Evolutionary conservation across 208 protist species (phyloP).

Genomic region (Crithidia brevicula): DNA sequence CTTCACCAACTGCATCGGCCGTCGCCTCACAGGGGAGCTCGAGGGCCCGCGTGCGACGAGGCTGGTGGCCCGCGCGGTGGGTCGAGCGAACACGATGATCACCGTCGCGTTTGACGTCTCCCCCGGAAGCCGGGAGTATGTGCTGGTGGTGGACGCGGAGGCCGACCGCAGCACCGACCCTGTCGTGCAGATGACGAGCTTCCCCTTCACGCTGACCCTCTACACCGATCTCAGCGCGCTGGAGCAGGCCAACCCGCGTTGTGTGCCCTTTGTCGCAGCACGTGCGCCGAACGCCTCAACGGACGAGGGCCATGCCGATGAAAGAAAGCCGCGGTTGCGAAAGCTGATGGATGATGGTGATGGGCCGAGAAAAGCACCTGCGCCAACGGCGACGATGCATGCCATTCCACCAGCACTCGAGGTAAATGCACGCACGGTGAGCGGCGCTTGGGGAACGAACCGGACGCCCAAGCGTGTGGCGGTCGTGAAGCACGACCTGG

Average conservation of each 20-base stretch:
- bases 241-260: slow-evolving; percentile 12
- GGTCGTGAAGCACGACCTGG: background rate
- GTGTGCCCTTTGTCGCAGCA: background rate
- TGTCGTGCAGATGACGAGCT: background rate
- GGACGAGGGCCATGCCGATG: background rate
- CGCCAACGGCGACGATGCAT: slow-evolving; percentile 21
- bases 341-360: slow-evolving; percentile 15
- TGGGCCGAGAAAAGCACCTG: background rate
- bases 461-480: background rate
- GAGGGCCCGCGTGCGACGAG: slow-evolving; percentile 39
- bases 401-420: slow-evolving; percentile 10
- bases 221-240: slow-evolving; percentile 55
- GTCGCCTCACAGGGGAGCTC: slow-evolving; percentile 51
- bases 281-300: background rate
- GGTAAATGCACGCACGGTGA: slow-evolving; percentile 19
- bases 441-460: slow-evolving; percentile 1
- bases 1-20: slow-evolving; percentile 64
- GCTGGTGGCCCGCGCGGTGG: slow-evolving; percentile 43
- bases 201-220: slow-evolving; percentile 70
- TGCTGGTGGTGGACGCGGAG: slow-evolving; percentile 58
- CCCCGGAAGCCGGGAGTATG: slow-evolving; percentile 56
- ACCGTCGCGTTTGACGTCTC: slow-evolving; percentile 79
- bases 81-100: slow-evolving; percentile 43
- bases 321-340: background rate
- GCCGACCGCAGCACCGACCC: background rate